Conservation (phyloP, 208 protist species). For the Acanthamoeba castellanii region DNA sequence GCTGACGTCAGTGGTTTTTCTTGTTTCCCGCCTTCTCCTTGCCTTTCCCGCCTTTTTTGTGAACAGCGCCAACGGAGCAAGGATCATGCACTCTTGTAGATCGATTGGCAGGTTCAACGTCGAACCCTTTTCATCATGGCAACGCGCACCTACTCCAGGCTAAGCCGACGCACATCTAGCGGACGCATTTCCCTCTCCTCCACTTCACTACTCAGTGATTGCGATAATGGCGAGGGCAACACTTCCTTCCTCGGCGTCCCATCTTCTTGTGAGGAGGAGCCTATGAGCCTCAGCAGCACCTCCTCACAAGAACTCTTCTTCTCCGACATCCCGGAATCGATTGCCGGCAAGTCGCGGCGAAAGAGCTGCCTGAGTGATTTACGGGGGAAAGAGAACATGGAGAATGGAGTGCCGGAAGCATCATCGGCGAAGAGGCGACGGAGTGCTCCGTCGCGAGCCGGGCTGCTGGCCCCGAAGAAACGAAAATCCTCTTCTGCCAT, state of each 20-base stretch:
- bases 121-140: not conserved
- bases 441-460: not conserved
- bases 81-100: too few relatives aligned
- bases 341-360: not conserved
- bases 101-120: too few relatives aligned
- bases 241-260: too few relatives aligned
- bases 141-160: slow-evolving; percentile 14
- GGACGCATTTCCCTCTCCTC: slow-evolving; percentile 34
- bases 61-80: too few relatives aligned
- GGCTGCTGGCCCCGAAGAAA: not conserved
- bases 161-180: slow-evolving; percentile 2
- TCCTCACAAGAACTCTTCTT: not conserved
- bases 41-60: too few relatives aligned
- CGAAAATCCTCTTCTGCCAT: not conserved
- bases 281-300: not conserved
- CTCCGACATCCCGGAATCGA: not conserved
- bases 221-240: too few relatives aligned
- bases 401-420: not conserved
- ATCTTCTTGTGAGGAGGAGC: not conserved
- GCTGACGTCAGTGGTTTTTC: too few relatives aligned
- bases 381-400: not conserved
- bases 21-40: too few relatives aligned
- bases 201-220: not conserved
- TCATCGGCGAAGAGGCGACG: not conserved
- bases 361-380: not conserved